Evolutionary conservation across 2,329 filamentous ascomycete species (phyloP).

Genomic region (Cladophialophora exuberans): DNA sequence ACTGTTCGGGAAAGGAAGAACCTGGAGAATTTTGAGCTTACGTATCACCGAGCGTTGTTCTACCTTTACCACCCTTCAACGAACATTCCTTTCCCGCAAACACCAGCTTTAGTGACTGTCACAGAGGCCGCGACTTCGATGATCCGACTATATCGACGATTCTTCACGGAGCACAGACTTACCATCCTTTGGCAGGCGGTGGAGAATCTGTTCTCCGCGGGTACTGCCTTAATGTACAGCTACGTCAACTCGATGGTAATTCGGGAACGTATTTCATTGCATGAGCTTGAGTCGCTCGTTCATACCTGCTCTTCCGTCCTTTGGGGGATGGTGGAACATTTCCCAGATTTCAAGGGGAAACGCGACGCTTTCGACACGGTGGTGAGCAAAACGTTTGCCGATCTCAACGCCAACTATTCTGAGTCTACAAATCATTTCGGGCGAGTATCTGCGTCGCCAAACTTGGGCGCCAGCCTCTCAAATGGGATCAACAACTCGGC

Average conservation of each 20-base stretch:
- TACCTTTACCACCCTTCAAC: slow-evolving; percentile 21
- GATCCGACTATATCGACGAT: slow-evolving; percentile 20
- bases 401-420: slow-evolving; percentile 5
- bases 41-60: slow-evolving; percentile 17
- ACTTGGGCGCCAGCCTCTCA: neutral
- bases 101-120: slow-evolving; percentile 2
- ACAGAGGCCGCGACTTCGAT: slow-evolving; percentile 14
- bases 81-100: slow-evolving; percentile 8
- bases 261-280: slow-evolving; percentile 13
- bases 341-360: slow-evolving; percentile 30
- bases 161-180: slow-evolving; percentile 12
- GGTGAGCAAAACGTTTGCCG: slow-evolving; percentile 13
- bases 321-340: slow-evolving; percentile 34
- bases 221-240: slow-evolving; percentile 13
- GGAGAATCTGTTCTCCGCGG: slow-evolving; percentile 19
- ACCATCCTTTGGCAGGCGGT: slow-evolving; percentile 24
- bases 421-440: neutral
- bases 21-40: slow-evolving; percentile 22
- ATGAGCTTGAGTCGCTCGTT: slow-evolving; percentile 8
- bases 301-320: slow-evolving; percentile 30
- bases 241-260: slow-evolving; percentile 13
- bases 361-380: slow-evolving; percentile 28
- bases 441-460: neutral
- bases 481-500: neutral
- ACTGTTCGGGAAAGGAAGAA: slow-evolving; percentile 12